Percentiles rank a stretch among this genome's conserved stretches.
Conservation (phyloP, 306 rosid species). For the Vigna unguiculata region DNA sequence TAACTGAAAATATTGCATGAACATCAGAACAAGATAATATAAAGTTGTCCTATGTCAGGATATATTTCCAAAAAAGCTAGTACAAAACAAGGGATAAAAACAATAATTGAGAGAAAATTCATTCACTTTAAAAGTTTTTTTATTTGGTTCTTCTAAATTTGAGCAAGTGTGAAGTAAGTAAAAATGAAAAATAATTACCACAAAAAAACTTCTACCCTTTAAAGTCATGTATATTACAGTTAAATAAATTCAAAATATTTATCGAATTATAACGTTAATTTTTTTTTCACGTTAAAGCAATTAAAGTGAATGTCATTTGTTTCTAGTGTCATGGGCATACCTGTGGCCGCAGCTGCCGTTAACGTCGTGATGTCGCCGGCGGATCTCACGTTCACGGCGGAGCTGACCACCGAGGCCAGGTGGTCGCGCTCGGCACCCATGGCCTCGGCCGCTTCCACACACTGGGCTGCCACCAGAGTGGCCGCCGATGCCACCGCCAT, state of each 20-base stretch:
- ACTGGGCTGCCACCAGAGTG: conserved; percentile 88
- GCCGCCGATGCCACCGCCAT: conserved; percentile 97
- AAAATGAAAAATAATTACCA: neutral
- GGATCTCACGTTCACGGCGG: conserved; percentile 92
- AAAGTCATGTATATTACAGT: neutral
- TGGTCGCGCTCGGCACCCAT: conserved; percentile 97
- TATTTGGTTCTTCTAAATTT: neutral
- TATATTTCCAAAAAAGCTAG: neutral
- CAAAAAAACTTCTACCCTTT: neutral
- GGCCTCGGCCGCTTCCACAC: conserved; percentile 96
- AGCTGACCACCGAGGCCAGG: conserved; percentile 81
- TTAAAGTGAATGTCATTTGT: neutral
- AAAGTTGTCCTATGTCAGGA: neutral
- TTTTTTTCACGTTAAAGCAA: neutral
- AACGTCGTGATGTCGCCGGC: conserved; percentile 84
- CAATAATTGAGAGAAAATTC: neutral
- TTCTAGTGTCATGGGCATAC: conserved; percentile 32
- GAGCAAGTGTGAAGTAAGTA: neutral
- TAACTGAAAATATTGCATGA: neutral
- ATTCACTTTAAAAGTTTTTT: neutral
- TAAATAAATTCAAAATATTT: neutral
- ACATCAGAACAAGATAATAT: neutral
- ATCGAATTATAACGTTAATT: neutral
- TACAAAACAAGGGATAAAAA: neutral
- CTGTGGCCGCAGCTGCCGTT: conserved; percentile 93